Percentiles rank a stretch among this genome's conserved stretches.
Evolutionary conservation across 805 yeast genomes (phyloP).

Genomic region (Candida chilensis): DNA sequence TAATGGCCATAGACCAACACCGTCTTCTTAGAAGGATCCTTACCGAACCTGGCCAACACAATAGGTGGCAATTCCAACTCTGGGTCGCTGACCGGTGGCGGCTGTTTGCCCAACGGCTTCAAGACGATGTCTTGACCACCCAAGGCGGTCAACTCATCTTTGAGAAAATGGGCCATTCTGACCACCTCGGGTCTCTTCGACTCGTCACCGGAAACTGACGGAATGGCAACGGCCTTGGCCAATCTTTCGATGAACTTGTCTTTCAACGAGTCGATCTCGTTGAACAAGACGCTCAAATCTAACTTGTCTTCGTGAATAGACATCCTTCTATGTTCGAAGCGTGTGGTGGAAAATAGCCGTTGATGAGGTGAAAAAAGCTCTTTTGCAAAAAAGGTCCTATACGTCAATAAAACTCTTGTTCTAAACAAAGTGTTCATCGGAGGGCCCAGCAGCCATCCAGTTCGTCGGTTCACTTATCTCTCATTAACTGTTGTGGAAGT

Average conservation of each 20-base stretch:
- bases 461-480: too few species aligned
- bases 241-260: slow-evolving; percentile 67
- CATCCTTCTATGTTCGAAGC: too few species aligned
- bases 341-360: too few species aligned
- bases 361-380: too few species aligned
- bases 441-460: too few species aligned
- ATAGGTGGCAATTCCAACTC: slow-evolving; percentile 83
- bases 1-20: slow-evolving; percentile 93
- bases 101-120: slow-evolving; percentile 81
- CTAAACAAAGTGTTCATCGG: too few species aligned
- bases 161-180: slow-evolving; percentile 80
- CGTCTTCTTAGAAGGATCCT: slow-evolving; percentile 75
- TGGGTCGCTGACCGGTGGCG: slow-evolving; percentile 73
- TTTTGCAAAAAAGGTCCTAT: too few species aligned
- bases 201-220: slow-evolving; percentile 92
- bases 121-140: slow-evolving; percentile 81
- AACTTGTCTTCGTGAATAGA: too few species aligned
- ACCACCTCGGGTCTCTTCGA: slow-evolving; percentile 81
- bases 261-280: slow-evolving; percentile 65
- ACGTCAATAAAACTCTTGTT: too few species aligned
- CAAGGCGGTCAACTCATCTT: slow-evolving; percentile 53
- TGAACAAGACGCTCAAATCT: slow-evolving; percentile 36
- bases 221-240: slow-evolving; percentile 81
- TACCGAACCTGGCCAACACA: slow-evolving; percentile 83
- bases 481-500: too few species aligned